Base-by-base conservation (phyloP, 2,329 filamentous ascomycete genomes). In the Epichloe amarillans region DNA sequence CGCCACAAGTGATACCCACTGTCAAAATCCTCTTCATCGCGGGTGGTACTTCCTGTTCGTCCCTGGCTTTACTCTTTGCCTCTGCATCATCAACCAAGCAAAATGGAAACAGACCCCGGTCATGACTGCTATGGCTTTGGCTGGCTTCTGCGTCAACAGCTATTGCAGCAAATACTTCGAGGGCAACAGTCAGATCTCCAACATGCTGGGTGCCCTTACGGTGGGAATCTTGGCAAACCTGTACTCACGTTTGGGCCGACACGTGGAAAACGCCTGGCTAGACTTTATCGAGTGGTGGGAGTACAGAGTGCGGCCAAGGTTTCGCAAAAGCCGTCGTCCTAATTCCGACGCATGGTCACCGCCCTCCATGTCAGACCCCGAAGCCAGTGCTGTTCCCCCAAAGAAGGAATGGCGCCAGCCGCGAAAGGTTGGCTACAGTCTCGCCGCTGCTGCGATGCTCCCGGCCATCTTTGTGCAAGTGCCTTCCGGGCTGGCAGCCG, bases 371-470 rank as follows among this genome's bases (percentile, higher is more conserved):
- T 54, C 57, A 1, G 67, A 69, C 35, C 58, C 63, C 15, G 67
- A 69, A 26, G 64, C 66, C 2, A 58, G 60, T 3, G 59, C 62
- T 0, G 56, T 37, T 1, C 56, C 59, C 59, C 35, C 58, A 23
- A 52, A 61, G 46, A 60, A 58, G 40, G 53, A 59, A 17, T 57
- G 56, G 47, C 44, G 62, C 52, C 60, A 66, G 55, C 60, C 67
- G n/a, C 64, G 73, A 6, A 66, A 71, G 6, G 68, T 80, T 5
- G 81, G 84, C 12, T 88, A 90, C 62, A 86, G 85, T 1, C 77
- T 95, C 2, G 89, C 89, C 0, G 88, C 88, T 0, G 87, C 88
- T 0, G 84, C 86, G 1, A 87, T 95, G 74, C 70, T 95, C 10
- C 89, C 89, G 0, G 89, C 85, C 5, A 94, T 95, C 55, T 94